Evolutionary conservation across 2,329 filamentous ascomycete genomes (phyloP).

Genomic region (Verticillium nonalfalfae): DNA sequence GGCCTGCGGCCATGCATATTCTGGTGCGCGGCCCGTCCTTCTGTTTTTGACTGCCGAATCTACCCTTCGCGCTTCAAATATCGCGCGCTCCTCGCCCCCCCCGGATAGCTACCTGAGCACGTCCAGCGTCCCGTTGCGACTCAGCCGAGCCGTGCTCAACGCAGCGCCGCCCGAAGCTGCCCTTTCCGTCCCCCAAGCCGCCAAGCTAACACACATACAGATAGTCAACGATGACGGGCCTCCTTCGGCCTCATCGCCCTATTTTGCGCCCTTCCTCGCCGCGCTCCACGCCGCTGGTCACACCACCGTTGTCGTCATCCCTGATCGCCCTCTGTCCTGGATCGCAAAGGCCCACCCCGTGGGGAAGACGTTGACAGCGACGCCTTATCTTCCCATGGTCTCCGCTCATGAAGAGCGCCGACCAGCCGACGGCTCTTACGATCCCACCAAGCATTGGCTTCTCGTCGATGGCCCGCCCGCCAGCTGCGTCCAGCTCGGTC

Average conservation of each 20-base stretch:
- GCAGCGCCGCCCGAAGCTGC: background rate
- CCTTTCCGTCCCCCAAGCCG: background rate
- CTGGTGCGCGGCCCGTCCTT: slow-evolving; percentile 1
- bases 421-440: background rate
- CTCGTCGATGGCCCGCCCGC: slow-evolving; percentile 54
- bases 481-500: slow-evolving; percentile 52
- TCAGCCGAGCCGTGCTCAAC: too few species aligned
- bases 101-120: background rate
- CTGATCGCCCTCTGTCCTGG: slow-evolving; percentile 66
- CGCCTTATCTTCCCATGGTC: background rate
- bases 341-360: slow-evolving; percentile 73
- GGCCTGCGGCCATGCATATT: background rate
- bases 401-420: background rate
- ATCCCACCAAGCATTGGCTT: slow-evolving; percentile 42
- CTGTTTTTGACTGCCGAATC: background rate
- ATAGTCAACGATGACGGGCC: slow-evolving; percentile 52
- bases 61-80: background rate
- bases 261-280: slow-evolving; percentile 49
- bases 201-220: slow-evolving; percentile 2
- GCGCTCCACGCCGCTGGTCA: slow-evolving; percentile 53
- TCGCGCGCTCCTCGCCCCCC: background rate
- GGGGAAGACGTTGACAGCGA: slow-evolving; percentile 48
- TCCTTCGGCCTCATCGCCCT: slow-evolving; percentile 52
- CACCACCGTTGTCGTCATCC: slow-evolving; percentile 62
- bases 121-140: background rate